phyloP scores from a whole-genome alignment of 1,139 yeast genomes.

The Candida neerlandica region DNA sequence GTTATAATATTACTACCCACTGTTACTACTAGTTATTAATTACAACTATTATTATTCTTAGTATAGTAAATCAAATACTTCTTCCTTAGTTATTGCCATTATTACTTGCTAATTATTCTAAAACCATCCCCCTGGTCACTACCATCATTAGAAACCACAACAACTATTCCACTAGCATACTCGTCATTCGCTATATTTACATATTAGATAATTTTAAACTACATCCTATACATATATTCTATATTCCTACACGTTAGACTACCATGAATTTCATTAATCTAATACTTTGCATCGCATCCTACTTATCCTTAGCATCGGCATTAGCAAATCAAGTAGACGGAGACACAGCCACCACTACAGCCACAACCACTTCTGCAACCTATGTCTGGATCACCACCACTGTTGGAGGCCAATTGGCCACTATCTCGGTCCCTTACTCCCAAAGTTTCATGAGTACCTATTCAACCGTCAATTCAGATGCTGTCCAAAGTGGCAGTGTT shows the following conservation, averaged over 20 bases:
- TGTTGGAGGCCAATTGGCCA: slow-evolving; percentile 29
- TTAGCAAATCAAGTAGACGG: slow-evolving; percentile 29
- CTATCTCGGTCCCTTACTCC: slow-evolving; percentile 29
- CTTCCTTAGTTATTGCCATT: background rate
- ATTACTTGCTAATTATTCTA: background rate
- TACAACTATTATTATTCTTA: too few species aligned
- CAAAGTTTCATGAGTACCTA: slow-evolving; percentile 36
- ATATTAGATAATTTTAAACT: background rate
- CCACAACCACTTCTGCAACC: slow-evolving; percentile 23
- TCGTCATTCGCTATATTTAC: background rate
- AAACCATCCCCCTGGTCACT: background rate
- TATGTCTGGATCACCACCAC: slow-evolving; percentile 41
- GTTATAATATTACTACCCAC: background rate
- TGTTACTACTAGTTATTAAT: too few species aligned
- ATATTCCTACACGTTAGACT: background rate
- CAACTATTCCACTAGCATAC: background rate
- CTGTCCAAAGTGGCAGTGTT: slow-evolving; percentile 27
- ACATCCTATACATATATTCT: background rate
- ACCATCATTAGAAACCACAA: too few species aligned
- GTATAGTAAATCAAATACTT: background rate
- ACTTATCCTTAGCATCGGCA: slow-evolving; percentile 17
- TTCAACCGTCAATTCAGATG: slow-evolving; percentile 23
- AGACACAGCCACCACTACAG: slow-evolving; percentile 18
- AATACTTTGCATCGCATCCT: slow-evolving; percentile 6
- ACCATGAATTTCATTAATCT: slow-evolving; percentile 6